Conservation (phyloP, 169 alveolate species). For the Babesia divergens region DNA sequence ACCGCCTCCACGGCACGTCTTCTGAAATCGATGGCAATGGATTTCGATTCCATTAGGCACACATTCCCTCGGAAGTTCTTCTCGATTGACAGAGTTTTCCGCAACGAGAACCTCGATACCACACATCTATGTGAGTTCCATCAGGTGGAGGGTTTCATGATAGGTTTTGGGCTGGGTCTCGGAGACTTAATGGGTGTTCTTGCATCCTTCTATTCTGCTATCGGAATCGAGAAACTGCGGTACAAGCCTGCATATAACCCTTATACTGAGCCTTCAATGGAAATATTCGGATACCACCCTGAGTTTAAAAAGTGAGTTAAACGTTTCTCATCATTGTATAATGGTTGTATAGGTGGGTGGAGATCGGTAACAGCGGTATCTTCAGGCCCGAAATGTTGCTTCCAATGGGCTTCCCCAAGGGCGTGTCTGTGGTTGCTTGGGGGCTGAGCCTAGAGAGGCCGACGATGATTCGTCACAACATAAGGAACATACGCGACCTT, state of each 20-base stretch:
- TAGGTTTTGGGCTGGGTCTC: constrained; percentile 89
- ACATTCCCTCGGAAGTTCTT: constrained; percentile 91
- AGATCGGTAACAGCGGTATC: constrained; percentile 99
- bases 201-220: constrained; percentile 87
- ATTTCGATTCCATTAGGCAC: constrained; percentile 66
- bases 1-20: constrained; percentile 97
- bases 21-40: constrained; percentile 91
- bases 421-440: constrained; percentile 98
- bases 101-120: constrained; percentile 98
- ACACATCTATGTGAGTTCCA: constrained; percentile 99
- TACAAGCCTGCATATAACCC: constrained; percentile 99
- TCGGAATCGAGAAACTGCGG: constrained; percentile 88
- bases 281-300: constrained; percentile 97
- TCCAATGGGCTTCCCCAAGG: constrained; percentile 98
- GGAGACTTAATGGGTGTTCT: constrained; percentile 89
- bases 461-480: constrained; percentile 96
- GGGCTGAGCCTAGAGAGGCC: constrained; percentile 99
- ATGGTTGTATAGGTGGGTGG: constrained; percentile 85
- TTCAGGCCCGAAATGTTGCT: constrained; percentile 99
- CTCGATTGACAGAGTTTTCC: constrained; percentile 98
- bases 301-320: constrained; percentile 78
- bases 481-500: constrained; percentile 94
- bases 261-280: constrained; percentile 99
- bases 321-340: neutral
- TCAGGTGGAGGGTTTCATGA: constrained; percentile 93